Evolutionary conservation across 1,284 basidiomycete genomes (phyloP), one percentile per base, ranked within the genome.

Genomic region (Ceratobasidium sp.): DNA sequence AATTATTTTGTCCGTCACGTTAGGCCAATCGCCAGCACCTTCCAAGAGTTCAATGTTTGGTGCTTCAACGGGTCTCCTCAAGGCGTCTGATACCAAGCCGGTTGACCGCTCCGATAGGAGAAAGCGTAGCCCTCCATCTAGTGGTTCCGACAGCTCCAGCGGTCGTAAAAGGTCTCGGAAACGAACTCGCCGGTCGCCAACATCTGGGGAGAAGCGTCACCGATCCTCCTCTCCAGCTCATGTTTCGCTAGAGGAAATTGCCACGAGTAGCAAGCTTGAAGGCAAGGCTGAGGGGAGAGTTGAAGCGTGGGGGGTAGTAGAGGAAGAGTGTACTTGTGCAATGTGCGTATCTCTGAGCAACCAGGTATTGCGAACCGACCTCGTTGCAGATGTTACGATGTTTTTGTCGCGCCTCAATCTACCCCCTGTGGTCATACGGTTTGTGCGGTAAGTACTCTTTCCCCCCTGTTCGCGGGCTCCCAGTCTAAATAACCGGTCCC

Each of bases 341-440:
- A 74, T 74, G 71, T 74, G 37, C 25, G 71, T 65, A 19, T 59
- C 25, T 43, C 19, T 13, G 17, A n/a, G 15, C 32, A 25, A n/a
- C 6, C 37, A 22, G 44, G 9, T 8, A 67, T 34, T 25, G 22
- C 32, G 11, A 32, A 56, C 71, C 40, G 25, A 74, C 29, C 6
- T 25, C 29, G 37, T 0, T 54, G 13, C 19, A 74, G 71, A 65
- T 74, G 71, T 15, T 74, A 59, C 19, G 71, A 74, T 19, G 0
- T 74, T 22, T 49, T 37, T 56, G 71, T 74, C 62, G 46, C 51
- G 4, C 71, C 71, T 44, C 71, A 74, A 64, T 37, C 56, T 32
- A 74, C 71, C 17, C 8, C 71, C 11, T 74, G 71, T 52, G 71
- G 71, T n/a, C 71, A 74, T 54, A 74, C 52, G 6, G 71, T 29